A percentile compares a stretch with the other conserved stretches of the same genome.
Evolutionary conservation across 768 basidiomycete species (phyloP).

Genomic region (Dioszegia aurantiaca): DNA sequence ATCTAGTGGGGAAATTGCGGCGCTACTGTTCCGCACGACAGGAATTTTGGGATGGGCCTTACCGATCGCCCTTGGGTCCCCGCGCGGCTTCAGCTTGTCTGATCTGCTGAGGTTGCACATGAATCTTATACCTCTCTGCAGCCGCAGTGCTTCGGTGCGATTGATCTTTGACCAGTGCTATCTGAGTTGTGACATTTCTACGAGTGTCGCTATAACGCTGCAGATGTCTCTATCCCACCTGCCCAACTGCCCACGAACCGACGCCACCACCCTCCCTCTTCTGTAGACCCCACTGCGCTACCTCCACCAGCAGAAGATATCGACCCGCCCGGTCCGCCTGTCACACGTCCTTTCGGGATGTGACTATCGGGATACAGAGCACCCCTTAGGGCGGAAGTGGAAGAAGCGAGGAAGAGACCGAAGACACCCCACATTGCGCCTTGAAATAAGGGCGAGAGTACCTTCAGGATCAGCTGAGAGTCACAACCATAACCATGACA

Average conservation of each 20-base stretch:
- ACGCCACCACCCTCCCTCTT: conserved; percentile 43
- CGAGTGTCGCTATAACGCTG: conserved; percentile 28
- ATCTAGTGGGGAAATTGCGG: no score
- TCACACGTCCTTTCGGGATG: conserved; percentile 34
- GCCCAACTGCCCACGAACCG: conserved; percentile 46
- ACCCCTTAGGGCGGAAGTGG: conserved; percentile 26
- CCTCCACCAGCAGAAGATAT: conserved; percentile 32
- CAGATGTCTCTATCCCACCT: conserved; percentile 43
- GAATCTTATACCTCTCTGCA: no score
- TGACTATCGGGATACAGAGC: conserved; percentile 44
- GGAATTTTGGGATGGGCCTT: no score
- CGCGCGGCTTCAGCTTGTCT: no score
- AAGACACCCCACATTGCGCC: conserved; percentile 49
- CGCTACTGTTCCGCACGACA: no score
- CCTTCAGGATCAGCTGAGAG: conserved; percentile 16
- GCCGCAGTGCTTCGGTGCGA: background rate
- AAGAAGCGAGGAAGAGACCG: conserved; percentile 36
- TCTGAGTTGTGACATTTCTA: no score
- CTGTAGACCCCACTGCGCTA: conserved; percentile 29
- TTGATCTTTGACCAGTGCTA: no score
- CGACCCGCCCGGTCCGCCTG: conserved; percentile 35
- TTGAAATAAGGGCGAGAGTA: conserved; percentile 49
- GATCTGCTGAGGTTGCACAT: background rate
- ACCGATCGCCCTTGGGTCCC: no score
- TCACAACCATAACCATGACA: no score